phyloP scores from a whole-genome alignment of 495 filamentous ascomycete genomes.

The Penicillium argentinense region DNA sequence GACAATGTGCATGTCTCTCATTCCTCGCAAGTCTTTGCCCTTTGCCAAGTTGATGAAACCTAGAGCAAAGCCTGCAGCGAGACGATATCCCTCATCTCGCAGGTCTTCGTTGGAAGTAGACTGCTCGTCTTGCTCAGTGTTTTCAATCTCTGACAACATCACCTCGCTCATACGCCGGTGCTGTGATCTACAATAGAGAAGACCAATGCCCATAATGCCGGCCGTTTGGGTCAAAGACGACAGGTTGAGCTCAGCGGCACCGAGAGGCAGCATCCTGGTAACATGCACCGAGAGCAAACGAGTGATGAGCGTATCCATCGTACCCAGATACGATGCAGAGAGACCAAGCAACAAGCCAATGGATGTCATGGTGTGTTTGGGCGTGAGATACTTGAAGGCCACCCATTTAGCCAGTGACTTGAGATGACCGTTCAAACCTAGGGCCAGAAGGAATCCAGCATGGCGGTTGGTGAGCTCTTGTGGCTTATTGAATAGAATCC shows the following conservation, averaged over 20 bases:
- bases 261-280: conserved; percentile 86
- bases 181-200: conserved; percentile 92
- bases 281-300: conserved; percentile 97
- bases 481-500: conserved; percentile 98
- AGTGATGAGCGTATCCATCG: conserved; percentile 93
- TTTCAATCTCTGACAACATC: conserved; percentile 96
- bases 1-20: conserved; percentile 91
- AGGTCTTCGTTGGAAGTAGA: conserved; percentile 63
- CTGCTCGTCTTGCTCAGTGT: conserved; percentile 71
- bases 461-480: conserved; percentile 88
- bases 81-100: conserved; percentile 89
- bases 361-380: conserved; percentile 98
- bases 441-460: conserved; percentile 85
- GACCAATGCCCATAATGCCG: conserved; percentile 94
- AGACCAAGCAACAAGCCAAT: conserved; percentile 91
- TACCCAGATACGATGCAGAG: conserved; percentile 89
- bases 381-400: conserved; percentile 96
- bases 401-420: conserved; percentile 95
- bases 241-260: conserved; percentile 90
- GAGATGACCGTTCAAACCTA: conserved; percentile 95
- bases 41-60: conserved; percentile 94
- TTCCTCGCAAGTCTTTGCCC: conserved; percentile 80
- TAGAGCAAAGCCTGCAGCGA: conserved; percentile 90
- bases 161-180: conserved; percentile 98
- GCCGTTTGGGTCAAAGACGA: conserved; percentile 94